Conservation (phyloP, 2,329 filamentous ascomycete genomes). For the Aspergillus calidoustus region DNA sequence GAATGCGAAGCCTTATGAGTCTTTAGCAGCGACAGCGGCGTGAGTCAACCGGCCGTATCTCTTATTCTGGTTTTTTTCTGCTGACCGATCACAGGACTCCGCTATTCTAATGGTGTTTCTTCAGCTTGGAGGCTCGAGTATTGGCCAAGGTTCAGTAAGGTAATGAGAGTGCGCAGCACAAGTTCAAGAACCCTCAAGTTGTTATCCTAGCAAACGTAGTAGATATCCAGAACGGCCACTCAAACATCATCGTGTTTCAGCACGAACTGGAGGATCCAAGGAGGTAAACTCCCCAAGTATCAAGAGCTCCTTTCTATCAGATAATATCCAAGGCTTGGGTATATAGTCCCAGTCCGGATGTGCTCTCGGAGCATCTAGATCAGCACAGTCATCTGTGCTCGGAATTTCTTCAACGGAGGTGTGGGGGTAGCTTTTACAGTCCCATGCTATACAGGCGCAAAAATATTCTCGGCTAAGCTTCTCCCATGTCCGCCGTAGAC, state of each 20-base stretch:
- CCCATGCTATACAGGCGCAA: constrained; percentile 41
- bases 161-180: no score
- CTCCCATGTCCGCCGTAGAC: constrained; percentile 34
- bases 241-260: background rate
- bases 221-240: background rate
- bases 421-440: background rate
- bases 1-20: background rate
- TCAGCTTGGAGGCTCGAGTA: background rate
- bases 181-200: no score
- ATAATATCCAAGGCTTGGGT: constrained; percentile 28
- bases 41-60: background rate
- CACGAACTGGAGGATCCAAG: constrained; percentile 19
- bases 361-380: background rate
- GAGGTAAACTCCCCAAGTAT: constrained; percentile 25
- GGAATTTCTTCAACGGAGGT: constrained; percentile 1
- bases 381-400: constrained; percentile 1
- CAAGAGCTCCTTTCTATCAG: constrained; percentile 32
- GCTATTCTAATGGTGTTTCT: constrained; percentile 6
- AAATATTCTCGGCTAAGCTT: constrained; percentile 34
- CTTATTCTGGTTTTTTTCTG: background rate
- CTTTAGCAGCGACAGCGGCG: constrained; percentile 1
- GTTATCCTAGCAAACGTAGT: no score
- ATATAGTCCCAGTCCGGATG: background rate
- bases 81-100: background rate
- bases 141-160: no score